Conservation (phyloP, 1,284 basidiomycete species). For the Trichosporon sp. region DNA sequence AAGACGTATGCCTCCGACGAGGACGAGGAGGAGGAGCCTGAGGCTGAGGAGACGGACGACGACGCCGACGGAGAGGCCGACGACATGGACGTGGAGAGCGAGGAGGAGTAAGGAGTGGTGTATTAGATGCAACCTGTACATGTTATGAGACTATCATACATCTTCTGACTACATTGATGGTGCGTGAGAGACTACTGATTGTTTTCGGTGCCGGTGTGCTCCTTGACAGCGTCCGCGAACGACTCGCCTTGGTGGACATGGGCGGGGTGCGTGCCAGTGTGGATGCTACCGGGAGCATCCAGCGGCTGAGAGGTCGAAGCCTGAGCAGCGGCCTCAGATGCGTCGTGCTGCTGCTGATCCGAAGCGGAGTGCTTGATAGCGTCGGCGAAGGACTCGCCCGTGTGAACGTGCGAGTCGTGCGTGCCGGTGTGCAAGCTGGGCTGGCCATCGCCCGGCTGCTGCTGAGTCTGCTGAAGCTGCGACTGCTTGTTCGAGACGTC, state of each 20-base stretch:
- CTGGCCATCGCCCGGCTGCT: neutral
- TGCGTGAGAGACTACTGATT: neutral
- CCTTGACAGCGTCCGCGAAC: neutral
- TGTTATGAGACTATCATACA: neutral
- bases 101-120: conserved; percentile 26
- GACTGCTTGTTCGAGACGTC: neutral
- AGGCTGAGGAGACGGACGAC: conserved; percentile 33
- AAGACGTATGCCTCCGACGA: conserved; percentile 12
- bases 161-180: no score
- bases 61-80: conserved; percentile 21
- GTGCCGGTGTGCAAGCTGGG: neutral
- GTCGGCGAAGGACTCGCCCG: neutral
- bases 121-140: neutral
- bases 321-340: neutral
- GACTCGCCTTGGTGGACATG: neutral
- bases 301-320: neutral
- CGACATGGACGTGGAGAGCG: conserved; percentile 45
- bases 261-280: neutral
- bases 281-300: neutral
- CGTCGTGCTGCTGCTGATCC: neutral
- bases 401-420: neutral
- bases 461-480: neutral
- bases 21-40: conserved; percentile 22
- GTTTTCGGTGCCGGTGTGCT: neutral
- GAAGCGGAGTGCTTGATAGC: neutral